Evolutionary conservation across 495 filamentous ascomycete genomes (phyloP).

Genomic region (Amniculicola lignicola): DNA sequence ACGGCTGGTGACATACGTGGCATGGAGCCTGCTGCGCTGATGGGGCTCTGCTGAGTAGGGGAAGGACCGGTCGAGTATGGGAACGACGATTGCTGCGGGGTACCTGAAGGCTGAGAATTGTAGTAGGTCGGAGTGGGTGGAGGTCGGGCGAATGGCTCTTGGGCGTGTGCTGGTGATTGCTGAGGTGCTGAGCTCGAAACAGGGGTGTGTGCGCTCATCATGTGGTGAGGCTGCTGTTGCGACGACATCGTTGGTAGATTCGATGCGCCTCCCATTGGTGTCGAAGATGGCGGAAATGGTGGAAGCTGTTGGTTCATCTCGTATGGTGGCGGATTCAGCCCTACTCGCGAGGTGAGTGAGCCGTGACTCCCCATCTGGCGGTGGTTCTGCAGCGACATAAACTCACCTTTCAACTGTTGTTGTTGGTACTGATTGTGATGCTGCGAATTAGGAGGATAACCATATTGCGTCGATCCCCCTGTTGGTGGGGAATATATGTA

Average conservation of each 20-base stretch:
- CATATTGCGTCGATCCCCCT: conserved; percentile 21
- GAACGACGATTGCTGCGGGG: conserved; percentile 59
- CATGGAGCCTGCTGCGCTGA: conserved; percentile 54
- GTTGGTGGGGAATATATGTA: conserved; percentile 34
- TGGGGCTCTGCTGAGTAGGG: conserved; percentile 58
- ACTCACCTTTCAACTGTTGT: conserved; percentile 45
- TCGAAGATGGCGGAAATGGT: conserved; percentile 54
- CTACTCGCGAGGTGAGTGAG: conserved; percentile 50
- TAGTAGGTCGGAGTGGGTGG: conserved; percentile 60
- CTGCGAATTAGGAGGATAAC: conserved; percentile 27
- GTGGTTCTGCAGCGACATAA: conserved; percentile 51
- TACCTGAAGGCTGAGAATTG: conserved; percentile 59
- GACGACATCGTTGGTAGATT: conserved; percentile 41
- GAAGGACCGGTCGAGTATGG: conserved; percentile 56
- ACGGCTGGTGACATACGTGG: conserved; percentile 56
- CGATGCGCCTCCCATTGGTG: conserved; percentile 48
- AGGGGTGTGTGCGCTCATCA: conserved; percentile 47
- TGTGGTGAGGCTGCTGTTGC: conserved; percentile 41
- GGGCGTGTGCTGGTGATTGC: conserved; percentile 57
- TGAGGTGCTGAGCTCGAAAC: conserved; percentile 56
- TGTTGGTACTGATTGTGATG: conserved; percentile 23
- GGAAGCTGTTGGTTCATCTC: conserved; percentile 56
- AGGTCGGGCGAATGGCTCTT: conserved; percentile 62
- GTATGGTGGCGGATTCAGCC: conserved; percentile 56
- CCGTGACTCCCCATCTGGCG: conserved; percentile 48